Evolutionary conservation across 2,329 filamentous ascomycete genomes (phyloP), one percentile per base, ranked within the genome.

Genomic region (Chaetomiaceae sp.): DNA sequence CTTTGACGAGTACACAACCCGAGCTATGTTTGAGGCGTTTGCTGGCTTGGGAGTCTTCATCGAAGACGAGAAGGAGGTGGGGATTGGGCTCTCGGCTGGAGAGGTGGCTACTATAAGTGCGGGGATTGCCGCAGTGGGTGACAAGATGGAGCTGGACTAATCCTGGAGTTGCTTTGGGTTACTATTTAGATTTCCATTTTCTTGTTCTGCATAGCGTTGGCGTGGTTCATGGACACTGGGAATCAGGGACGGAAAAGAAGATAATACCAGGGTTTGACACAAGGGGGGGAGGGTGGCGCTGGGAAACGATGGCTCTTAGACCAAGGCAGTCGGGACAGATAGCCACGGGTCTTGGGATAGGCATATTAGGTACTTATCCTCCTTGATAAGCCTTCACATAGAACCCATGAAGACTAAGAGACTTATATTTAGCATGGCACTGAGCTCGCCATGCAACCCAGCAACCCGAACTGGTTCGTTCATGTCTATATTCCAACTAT

Each of bases 21-120:
- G 91, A 20, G 85, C 88, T 20, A 72, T 99, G 65, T 87, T 89
- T 54, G 91, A 96, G 65, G 90, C 92, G 0, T 97, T 96, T 69
- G 83, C 88, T 0, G 93, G 95, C 0, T 68, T 99, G 54, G 89
- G 87, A 0, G 87, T 95, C 37, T 95, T 95, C 60, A 75, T 99
- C 37, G 85, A 81, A 31, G 89, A 96, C 40, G 91, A 95, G 63
- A 80, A 79, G 68, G 70, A 73, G 39, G 66, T 61, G 40, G 65
- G 63, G 14, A 55, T 65, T 44, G 55, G 72, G 6, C 58, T 66
- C 17, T 61, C 59, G 4, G 64, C 60, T 4, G 62, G 64, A 1
- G 63, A 72, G 42, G 66, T 71, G 17, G 68, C 66, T 2, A 63
- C 60, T 2, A 55, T 64, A 3, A 64, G 62, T 7, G 66, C 66